Base-by-base conservation (phyloP, 108 stramenopile species). In the Licmophora abbreviata region DNA sequence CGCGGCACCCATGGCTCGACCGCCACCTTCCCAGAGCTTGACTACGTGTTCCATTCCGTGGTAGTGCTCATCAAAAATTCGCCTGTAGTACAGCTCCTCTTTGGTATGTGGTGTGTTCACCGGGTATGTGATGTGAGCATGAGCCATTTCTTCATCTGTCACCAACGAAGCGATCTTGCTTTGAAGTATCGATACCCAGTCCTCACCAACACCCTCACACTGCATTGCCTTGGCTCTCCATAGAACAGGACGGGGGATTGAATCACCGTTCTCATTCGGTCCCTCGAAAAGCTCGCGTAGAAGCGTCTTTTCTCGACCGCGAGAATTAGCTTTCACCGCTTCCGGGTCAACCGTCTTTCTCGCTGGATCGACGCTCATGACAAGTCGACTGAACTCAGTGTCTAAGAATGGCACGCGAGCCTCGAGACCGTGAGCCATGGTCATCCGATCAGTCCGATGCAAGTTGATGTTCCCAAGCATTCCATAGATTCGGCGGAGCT, bases 221-320 rank as follows among this genome's bases (percentile, higher is more conserved):
- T 85, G 84, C 84, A 85, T 85, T 11, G 84, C 84, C 74, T 85
- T 85, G 27, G 84, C 77, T 30, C 84, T 54, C 84, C 84, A 85
- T 23, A 85, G 48, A 4, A 85, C 71, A 4, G 78, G 75, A 9
- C 25, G 48, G 9, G 84, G 84, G 61, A 85, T 81, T 30, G 59
- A 49, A 54, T 74, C 25, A 1, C 83, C 79, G 49, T 85, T 72
- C 20, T 47, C 58, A 48, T 83, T 83, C 0, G 81, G 77, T 32
- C 61, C 77, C 31, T 75, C 68, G 53, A 83, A 83, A 28, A 83
- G 62, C 42, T 83, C 66, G 45, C 81, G 50, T 29, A 83, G 49
- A 36, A 76, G 57, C 1, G 81, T 76, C 61, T 83, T 83, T 49
- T 83, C 81, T 3, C 81, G 64, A 42, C 81, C 81, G 8, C 62